A percentile compares a stretch with the other conserved stretches of the same genome.
Conservation (phyloP, 129 eudicot genomes). For the Saposhnikovia divaricata region DNA sequence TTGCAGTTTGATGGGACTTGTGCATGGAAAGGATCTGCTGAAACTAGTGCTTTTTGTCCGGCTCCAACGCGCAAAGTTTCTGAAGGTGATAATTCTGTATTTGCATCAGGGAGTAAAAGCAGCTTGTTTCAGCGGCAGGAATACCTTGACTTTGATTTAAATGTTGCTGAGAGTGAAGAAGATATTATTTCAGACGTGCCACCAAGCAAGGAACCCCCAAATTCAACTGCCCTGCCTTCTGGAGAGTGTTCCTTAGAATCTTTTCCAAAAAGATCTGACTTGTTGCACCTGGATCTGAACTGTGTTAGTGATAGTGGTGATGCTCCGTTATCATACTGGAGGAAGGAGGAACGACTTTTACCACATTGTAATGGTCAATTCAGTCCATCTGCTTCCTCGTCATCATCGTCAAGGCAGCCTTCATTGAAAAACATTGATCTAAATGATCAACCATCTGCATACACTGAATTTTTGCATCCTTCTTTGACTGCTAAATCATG, state of each 20-base stretch:
- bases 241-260: conserved; percentile 48
- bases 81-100: conserved; percentile 37
- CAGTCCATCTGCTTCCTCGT: conserved; percentile 48
- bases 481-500: conserved; percentile 36
- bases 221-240: conserved; percentile 25
- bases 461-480: conserved; percentile 35
- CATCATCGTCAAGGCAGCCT: conserved; percentile 55
- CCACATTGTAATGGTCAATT: conserved; percentile 29
- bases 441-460: conserved; percentile 40
- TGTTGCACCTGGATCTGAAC: conserved; percentile 59
- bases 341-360: conserved; percentile 23
- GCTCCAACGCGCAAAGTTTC: conserved; percentile 46
- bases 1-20: conserved; percentile 59
- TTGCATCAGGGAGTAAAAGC: conserved; percentile 33
- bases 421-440: conserved; percentile 46
- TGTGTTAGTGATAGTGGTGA: conserved; percentile 48
- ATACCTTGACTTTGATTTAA: conserved; percentile 58
- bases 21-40: conserved; percentile 90
- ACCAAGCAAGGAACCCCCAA: conserved; percentile 26
- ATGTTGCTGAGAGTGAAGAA: conserved; percentile 48
- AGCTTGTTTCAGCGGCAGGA: conserved; percentile 20
- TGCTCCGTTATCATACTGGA: conserved; percentile 37
- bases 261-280: conserved; percentile 37
- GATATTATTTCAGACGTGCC: conserved; percentile 24
- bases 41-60: conserved; percentile 77